Evolutionary conservation across 164 flowering plant genomes (phyloP).

Genomic region (Piper betle): DNA sequence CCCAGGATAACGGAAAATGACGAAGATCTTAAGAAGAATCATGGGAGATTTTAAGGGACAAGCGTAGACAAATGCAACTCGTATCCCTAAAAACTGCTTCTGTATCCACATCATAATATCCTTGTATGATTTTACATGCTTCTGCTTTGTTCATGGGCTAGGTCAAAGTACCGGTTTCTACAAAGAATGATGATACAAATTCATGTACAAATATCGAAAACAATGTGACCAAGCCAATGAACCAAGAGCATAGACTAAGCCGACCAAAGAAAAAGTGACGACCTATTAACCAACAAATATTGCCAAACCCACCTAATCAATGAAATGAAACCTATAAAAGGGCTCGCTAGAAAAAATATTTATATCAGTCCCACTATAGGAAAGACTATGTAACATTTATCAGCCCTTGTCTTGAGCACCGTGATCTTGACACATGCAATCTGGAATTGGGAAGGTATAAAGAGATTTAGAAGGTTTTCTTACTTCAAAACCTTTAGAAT

Average conservation of each 20-base stretch:
- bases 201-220: not conserved
- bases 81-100: no score
- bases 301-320: not conserved
- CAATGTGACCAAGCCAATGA: not conserved
- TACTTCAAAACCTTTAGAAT: slow-evolving; percentile 55
- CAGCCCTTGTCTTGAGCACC: slow-evolving; percentile 1
- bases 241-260: not conserved
- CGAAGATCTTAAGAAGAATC: no score
- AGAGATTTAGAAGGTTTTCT: slow-evolving; percentile 60
- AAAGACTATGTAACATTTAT: slow-evolving; percentile 4
- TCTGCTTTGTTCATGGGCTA: not conserved
- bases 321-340: not conserved
- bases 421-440: slow-evolving; percentile 71
- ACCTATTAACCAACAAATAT: slow-evolving; percentile 1
- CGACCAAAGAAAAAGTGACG: not conserved
- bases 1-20: no score
- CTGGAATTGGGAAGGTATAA: slow-evolving; percentile 91
- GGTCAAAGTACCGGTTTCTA: not conserved
- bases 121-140: not conserved
- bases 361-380: slow-evolving; percentile 5
- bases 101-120: not conserved
- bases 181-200: not conserved
- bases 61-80: no score
- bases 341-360: not conserved
- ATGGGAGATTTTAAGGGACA: no score